Evolutionary conservation across 129 eudicot species (phyloP).

Genomic region (Centrapalus pauciflorus): DNA sequence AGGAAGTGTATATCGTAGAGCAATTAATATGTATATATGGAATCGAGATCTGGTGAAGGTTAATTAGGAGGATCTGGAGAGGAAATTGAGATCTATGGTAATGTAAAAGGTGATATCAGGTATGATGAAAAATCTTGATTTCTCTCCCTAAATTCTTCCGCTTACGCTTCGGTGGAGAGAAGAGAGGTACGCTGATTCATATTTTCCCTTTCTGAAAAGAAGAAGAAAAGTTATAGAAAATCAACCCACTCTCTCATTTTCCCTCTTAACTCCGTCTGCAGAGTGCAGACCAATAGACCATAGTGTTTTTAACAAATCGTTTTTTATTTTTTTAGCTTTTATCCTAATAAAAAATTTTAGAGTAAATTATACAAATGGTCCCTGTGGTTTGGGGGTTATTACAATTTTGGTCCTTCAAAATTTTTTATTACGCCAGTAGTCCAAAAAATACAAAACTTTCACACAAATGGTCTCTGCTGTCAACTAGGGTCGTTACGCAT

Average conservation of each 20-base stretch:
- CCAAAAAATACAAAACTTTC: too few species aligned
- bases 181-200: neutral
- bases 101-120: neutral
- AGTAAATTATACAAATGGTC: too few species aligned
- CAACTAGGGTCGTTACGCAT: too few species aligned
- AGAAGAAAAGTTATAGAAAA: slow-evolving; percentile 11
- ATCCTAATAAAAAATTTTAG: too few species aligned
- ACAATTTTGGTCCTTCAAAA: too few species aligned
- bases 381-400: too few species aligned
- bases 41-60: slow-evolving; percentile 29
- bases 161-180: slow-evolving; percentile 6
- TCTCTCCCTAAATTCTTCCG: slow-evolving; percentile 23
- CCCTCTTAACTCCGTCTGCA: too few species aligned
- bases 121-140: slow-evolving; percentile 6
- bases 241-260: neutral
- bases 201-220: slow-evolving; percentile 14
- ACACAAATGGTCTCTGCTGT: too few species aligned
- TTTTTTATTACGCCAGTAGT: too few species aligned
- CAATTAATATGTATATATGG: slow-evolving; percentile 1
- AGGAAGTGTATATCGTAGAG: slow-evolving; percentile 7
- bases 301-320: too few species aligned
- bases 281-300: too few species aligned
- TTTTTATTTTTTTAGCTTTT: too few species aligned
- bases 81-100: slow-evolving; percentile 21
- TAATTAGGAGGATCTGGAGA: slow-evolving; percentile 25